Base-by-base conservation (phyloP, 345 rosid species). In the Rubroshorea leprosula region DNA sequence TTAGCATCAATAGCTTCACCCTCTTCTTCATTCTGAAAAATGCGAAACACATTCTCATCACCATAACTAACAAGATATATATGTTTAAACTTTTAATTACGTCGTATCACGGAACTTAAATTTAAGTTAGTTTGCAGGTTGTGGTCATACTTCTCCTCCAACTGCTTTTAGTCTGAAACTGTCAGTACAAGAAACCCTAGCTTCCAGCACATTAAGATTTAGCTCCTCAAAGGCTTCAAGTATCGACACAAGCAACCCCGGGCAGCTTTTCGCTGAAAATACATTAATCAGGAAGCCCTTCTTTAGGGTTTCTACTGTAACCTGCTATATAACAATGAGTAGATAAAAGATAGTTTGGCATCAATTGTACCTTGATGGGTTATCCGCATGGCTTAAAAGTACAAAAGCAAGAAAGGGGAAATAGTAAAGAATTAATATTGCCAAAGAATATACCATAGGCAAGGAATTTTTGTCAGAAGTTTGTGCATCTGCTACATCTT, bases 161-260 rank as follows among this genome's bases (percentile, higher is more conserved):
- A 76, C 74, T 22, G 92, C 96, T 70, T 91, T 80, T 57, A 91
- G 73, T 48, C 65, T 75, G 52, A 91, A 91, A 11, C 68, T 73
- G 24, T 91, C 90, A 0, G 89, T 70, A 73, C 96, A 91, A 66
- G 96, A 86, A 88, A 74, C 95, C 90, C 92, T 88, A 80, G 98
- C 96, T 71, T 91, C 96, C 15, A 76, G 79, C 61, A 91, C 80
- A 69, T 75, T 77, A 23, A 91, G 88, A 23, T 89, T 83, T 56
- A 88, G 60, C 45, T 88, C 93, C 49, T 92, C 98, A 65, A 92
- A 86, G 47, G 87, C 82, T 78, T 92, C 96, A 23, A 92, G 70
- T 21, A 92, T 68, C 18, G 83, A 77, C 58, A 84, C 95, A 31
- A 92, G 92, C 70, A 88, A 64, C 22, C 95, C 95, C 0, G 87